phyloP scores from a whole-genome alignment of 805 yeast species.

The Zygoascus bituminiphila region DNA sequence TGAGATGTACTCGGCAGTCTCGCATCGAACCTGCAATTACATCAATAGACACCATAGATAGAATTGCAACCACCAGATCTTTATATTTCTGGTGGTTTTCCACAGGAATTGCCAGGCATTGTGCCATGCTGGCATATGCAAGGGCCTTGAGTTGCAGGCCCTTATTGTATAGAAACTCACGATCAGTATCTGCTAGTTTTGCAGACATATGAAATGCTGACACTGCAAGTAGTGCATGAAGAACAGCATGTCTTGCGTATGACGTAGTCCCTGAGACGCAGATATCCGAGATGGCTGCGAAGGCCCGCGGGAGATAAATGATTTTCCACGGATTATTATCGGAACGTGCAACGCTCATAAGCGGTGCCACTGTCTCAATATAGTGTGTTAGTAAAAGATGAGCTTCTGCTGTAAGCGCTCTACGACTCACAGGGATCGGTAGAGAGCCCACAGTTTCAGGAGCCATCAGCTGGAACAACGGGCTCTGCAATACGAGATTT shows the following conservation, averaged over 20 bases:
- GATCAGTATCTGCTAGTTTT: slow-evolving; percentile 58
- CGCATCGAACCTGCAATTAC: slow-evolving; percentile 88
- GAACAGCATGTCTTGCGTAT: slow-evolving; percentile 64
- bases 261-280: slow-evolving; percentile 67
- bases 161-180: slow-evolving; percentile 55
- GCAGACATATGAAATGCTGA: slow-evolving; percentile 74
- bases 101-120: slow-evolving; percentile 43
- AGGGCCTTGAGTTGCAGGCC: slow-evolving; percentile 70
- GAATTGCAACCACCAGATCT: slow-evolving; percentile 72
- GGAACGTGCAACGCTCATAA: slow-evolving; percentile 62
- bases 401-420: slow-evolving; percentile 40
- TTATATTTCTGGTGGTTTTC: slow-evolving; percentile 60
- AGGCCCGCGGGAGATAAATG: slow-evolving; percentile 76
- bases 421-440: neutral
- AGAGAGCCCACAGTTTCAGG: neutral
- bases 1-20: slow-evolving; percentile 67
- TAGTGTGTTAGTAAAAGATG: slow-evolving; percentile 66
- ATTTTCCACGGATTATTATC: slow-evolving; percentile 84
- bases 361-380: slow-evolving; percentile 66
- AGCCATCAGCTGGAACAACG: neutral
- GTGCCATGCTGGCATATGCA: slow-evolving; percentile 59
- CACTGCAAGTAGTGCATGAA: slow-evolving; percentile 74
- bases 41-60: slow-evolving; percentile 83
- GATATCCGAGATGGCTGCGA: slow-evolving; percentile 74
- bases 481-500: neutral